Conservation (phyloP, 2,329 filamentous ascomycete species). For the Macroventuria anomochaeta region DNA sequence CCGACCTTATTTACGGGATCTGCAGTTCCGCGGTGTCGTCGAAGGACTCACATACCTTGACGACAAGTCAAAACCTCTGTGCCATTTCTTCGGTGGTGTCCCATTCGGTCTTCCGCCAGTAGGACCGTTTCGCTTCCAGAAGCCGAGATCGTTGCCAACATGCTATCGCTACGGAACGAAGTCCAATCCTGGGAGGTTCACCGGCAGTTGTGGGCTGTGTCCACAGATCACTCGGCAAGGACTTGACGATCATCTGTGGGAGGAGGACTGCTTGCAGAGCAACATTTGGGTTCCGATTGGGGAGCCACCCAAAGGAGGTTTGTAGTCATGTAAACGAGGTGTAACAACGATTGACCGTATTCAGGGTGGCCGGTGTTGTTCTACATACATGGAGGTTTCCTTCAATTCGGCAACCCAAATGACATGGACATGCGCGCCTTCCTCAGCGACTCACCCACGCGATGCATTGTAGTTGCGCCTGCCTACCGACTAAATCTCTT, state of each 20-base stretch:
- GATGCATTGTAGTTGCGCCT: conserved; percentile 60
- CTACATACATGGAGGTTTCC: conserved; percentile 64
- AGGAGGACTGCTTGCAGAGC: conserved; percentile 63
- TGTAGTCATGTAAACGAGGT: neutral
- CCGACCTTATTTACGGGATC: conserved; percentile 43
- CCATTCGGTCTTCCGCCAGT: conserved; percentile 62
- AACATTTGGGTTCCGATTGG: conserved; percentile 63
- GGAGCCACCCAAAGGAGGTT: conserved; percentile 49
- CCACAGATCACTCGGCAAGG: conserved; percentile 54
- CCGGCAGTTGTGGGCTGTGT: conserved; percentile 53
- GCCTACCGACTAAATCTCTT: conserved; percentile 64
- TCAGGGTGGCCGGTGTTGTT: conserved; percentile 64
- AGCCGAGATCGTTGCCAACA: conserved; percentile 55
- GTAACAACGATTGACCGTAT: neutral
- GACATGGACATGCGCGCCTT: conserved; percentile 54
- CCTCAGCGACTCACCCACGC: conserved; percentile 55
- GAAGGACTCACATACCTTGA: conserved; percentile 57
- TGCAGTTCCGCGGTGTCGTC: conserved; percentile 56
- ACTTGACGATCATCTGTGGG: conserved; percentile 44
- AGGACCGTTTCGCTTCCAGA: conserved; percentile 57
- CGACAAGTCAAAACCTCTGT: conserved; percentile 44
- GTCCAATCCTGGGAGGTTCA: conserved; percentile 55
- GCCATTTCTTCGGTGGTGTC: conserved; percentile 62
- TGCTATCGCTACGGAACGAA: conserved; percentile 60
- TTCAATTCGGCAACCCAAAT: conserved; percentile 63